A percentile compares a stretch with the other conserved stretches of the same genome.
Conservation (phyloP, 1,284 basidiomycete genomes). For the Inonotus obliquus region DNA sequence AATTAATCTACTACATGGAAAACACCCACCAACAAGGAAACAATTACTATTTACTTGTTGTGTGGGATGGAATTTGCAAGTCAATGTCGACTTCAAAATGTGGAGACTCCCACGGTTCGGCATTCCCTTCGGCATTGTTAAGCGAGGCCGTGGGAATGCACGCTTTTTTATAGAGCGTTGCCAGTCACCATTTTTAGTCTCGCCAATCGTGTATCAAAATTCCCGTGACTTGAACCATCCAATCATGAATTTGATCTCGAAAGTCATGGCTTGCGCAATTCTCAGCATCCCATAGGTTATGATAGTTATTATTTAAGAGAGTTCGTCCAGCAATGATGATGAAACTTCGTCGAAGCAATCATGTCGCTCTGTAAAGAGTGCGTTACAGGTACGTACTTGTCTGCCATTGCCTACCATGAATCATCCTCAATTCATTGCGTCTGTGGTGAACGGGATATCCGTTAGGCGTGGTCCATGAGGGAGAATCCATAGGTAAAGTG, state of each 20-base stretch:
- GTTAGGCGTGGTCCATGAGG: constrained; percentile 53
- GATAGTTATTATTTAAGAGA: background rate
- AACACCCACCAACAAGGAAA: too few relatives aligned
- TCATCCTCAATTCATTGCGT: background rate
- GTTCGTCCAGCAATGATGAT: background rate
- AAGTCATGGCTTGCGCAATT: background rate
- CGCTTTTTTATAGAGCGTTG: too few relatives aligned
- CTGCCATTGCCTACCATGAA: background rate
- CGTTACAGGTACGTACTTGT: constrained; percentile 8
- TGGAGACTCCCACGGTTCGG: too few relatives aligned
- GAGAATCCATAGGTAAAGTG: constrained; percentile 41
- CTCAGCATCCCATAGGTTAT: background rate
- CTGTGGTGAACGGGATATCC: background rate
- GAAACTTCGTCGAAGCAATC: background rate
- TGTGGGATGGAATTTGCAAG: too few relatives aligned
- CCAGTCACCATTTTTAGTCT: too few relatives aligned
- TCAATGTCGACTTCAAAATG: too few relatives aligned
- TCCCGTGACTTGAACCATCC: background rate
- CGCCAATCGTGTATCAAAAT: background rate
- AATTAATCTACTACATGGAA: too few relatives aligned
- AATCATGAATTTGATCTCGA: background rate
- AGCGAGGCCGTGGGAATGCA: too few relatives aligned
- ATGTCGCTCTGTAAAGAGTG: constrained; percentile 20
- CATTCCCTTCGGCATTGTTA: background rate
- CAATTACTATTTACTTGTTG: too few relatives aligned